Base-by-base conservation (phyloP, 495 filamentous ascomycete species). In the Penicillium paradoxum region DNA sequence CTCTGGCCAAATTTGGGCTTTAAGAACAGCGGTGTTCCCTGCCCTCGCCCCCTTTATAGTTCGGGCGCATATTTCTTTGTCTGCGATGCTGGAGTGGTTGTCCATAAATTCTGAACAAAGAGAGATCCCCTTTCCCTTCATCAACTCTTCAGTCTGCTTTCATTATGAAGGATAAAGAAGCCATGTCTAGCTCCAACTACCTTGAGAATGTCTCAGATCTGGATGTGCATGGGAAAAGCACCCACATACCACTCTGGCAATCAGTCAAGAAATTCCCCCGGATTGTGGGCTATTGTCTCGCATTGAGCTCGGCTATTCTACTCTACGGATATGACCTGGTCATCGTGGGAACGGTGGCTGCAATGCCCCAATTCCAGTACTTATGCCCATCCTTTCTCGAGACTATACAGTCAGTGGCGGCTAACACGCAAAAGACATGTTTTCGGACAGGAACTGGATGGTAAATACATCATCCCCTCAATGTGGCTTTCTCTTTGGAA, bases 271-370 rank as follows among this genome's bases (percentile, higher is more conserved):
- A 46, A 53, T 62, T 45, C n/a, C 60, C 57, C 0, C 62, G 56
- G 24, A 59, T 68, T 2, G 54, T 65, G 6, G 53, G 45, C 1
- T 70, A 70, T 42, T 66, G 60, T 49, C 53, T 72, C 0, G 66
- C 66, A 0, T 39, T 70, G 19, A 63, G 65, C 11, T 65, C 64
- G 0, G 67, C 65, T 1, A 70, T 72, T 14, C 54, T 78, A n/a
- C 65, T 77, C 5, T 77, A 73, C 39, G 75, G 75, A 38, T 78
- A 75, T 56, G 75, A 78, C 33, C 56, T 71, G n/a, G 74, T 71
- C n/a, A 73, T 78, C 22, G 73, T 78, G 21, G 71, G 69, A 7
- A 71, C 67, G 39, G 68, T 74, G 4, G 69, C 74, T n/a, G 69
- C 72, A 4, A 73, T 78, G 68, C 71, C 71, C 27, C 58, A 60